A percentile compares a stretch with the other conserved stretches of the same genome.
Conservation (phyloP, 371 early-diverging fungal genomes). For the Blakeslea trispora region DNA sequence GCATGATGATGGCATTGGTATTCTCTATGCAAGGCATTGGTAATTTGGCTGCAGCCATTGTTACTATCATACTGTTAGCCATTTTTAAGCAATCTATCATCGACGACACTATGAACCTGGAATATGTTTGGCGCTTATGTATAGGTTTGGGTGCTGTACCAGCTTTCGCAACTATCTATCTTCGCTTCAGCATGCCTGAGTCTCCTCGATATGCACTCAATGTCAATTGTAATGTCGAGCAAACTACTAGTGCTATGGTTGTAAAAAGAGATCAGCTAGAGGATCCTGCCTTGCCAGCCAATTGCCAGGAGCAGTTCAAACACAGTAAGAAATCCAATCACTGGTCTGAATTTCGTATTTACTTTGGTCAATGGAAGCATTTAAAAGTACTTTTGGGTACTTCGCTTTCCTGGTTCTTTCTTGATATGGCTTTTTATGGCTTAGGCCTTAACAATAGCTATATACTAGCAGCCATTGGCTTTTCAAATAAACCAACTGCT, state of each 20-base stretch:
- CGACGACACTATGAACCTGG: slow-evolving; percentile 67
- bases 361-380: slow-evolving; percentile 82
- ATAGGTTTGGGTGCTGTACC: slow-evolving; percentile 84
- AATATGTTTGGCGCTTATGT: slow-evolving; percentile 87
- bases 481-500: slow-evolving; percentile 52
- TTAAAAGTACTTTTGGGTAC: slow-evolving; percentile 78
- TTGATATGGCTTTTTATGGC: slow-evolving; percentile 90
- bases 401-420: slow-evolving; percentile 80
- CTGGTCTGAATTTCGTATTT: slow-evolving; percentile 65
- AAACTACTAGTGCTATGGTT: slow-evolving; percentile 62
- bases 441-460: slow-evolving; percentile 79
- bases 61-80: slow-evolving; percentile 69
- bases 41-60: slow-evolving; percentile 76
- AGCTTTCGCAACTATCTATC: slow-evolving; percentile 79
- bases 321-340: slow-evolving; percentile 49
- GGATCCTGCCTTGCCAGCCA: slow-evolving; percentile 36
- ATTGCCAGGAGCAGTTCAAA: too few species aligned
- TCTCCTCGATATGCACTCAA: slow-evolving; percentile 87
- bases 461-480: slow-evolving; percentile 74
- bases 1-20: slow-evolving; percentile 74
- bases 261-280: slow-evolving; percentile 47
- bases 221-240: slow-evolving; percentile 68
- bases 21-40: slow-evolving; percentile 95
- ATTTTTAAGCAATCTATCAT: slow-evolving; percentile 66
- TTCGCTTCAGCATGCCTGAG: slow-evolving; percentile 89